Evolutionary conservation across 106 monocot species (phyloP), one percentile per base, ranked within the genome.

Genomic region (Chionographis japonica): DNA sequence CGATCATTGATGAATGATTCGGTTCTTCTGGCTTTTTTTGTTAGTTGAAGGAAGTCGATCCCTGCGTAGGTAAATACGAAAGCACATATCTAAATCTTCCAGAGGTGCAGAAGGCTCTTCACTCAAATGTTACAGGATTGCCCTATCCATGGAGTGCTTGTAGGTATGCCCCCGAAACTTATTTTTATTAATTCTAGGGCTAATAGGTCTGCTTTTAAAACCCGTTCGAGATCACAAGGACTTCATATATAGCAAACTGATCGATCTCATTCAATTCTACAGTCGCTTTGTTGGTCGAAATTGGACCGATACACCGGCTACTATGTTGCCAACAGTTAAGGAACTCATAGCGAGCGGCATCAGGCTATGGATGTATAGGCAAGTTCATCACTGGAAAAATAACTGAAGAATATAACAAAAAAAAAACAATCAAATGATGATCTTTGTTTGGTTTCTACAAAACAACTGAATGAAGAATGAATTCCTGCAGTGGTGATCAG

Each of bases 331-430:
- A 0, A 56, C 53, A 13, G 69, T 83, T n/a, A 60, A 66, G 12
- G 8, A 70, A 15, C 73, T 83, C 15, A 66, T 67, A 14, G 12
- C 17, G 4, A 62, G 61, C 9, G 78, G 78, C 63, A 46, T 78
- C 36, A 61, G 58, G 0, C 49, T 83, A 0, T 83, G 83, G 83
- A 8, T 83, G 1, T 82, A 69, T 19, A 82, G 77, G 77, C 61
- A 73, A 64, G 37, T 4, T 52, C 4, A 3, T 15, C 4, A 5
- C 2, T 15, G 1, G 1, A 27, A 52, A 6, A 16, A 12, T 18
- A 6, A 35, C 17, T 12, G 9, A 12, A 6, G 1, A 12, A 9
- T 0, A 12, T 59, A 13, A 9, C 14, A 16, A 12, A 13, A 9
- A 15, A 16, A 12, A 13, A 18, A 46, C 27, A 27, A 50, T 52